A percentile compares a stretch with the other conserved stretches of the same genome.
Evolutionary conservation across 208 protist genomes (phyloP).

Genomic region (Leishmania turanica): DNA sequence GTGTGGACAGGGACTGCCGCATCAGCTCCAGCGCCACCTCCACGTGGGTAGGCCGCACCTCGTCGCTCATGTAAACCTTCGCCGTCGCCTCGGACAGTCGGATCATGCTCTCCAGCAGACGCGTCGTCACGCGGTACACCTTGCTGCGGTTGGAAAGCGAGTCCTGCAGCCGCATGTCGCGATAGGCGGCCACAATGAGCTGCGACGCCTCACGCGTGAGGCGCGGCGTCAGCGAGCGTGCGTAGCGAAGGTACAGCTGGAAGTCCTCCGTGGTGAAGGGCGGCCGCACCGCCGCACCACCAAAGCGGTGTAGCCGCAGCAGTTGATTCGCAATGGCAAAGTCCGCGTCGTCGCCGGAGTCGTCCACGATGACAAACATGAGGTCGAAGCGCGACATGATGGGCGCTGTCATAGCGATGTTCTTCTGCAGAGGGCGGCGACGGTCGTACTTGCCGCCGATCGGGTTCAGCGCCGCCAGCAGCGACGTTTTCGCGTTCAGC

Average conservation of each 20-base stretch:
- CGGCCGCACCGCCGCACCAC: conserved; percentile 66
- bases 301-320: conserved; percentile 93
- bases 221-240: conserved; percentile 90
- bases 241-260: conserved; percentile 94
- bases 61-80: conserved; percentile 94
- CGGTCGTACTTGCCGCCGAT: conserved; percentile 97
- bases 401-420: conserved; percentile 95
- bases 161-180: conserved; percentile 94
- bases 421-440: conserved; percentile 92
- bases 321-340: conserved; percentile 97
- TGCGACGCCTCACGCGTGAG: conserved; percentile 84
- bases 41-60: conserved; percentile 84
- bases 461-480: conserved; percentile 99
- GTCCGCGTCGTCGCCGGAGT: conserved; percentile 96
- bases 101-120: conserved; percentile 99
- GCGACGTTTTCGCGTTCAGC: conserved; percentile 98
- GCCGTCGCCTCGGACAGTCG: conserved; percentile 98
- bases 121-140: conserved; percentile 98
- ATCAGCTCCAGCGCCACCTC: conserved; percentile 90
- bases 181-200: conserved; percentile 92
- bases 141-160: conserved; percentile 85
- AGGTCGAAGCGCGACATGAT: conserved; percentile 99
- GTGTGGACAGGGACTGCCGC: conserved; percentile 87
- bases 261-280: conserved; percentile 89
- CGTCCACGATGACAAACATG: conserved; percentile 99